These are phyloP conservation scores for Carex kokanica DNA, from an alignment of 176 grass and related monocot genomes.

Conservation along the genomic window DNA sequence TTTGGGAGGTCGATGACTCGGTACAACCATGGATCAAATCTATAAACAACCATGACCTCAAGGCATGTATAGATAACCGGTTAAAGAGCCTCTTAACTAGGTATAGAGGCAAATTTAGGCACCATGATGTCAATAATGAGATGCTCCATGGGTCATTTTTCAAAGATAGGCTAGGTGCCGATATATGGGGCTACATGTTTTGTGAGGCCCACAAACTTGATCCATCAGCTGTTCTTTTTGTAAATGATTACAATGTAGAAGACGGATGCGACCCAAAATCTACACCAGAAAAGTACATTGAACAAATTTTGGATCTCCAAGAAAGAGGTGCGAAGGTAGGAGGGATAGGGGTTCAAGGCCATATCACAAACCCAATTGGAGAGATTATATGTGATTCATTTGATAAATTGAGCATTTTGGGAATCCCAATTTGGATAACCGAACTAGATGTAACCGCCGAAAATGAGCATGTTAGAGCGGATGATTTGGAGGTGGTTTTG, in stretches of 20 bases:
- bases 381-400: conserved; percentile 87
- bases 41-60: conserved; percentile 66
- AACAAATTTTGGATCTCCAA: conserved; percentile 83
- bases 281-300: conserved; percentile 66
- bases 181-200: conserved; percentile 96
- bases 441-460: conserved; percentile 78
- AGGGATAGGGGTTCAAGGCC: conserved; percentile 89
- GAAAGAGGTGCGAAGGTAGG: conserved; percentile 75
- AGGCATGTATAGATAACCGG: conserved; percentile 61
- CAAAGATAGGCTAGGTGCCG: conserved; percentile 77
- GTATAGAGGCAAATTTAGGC: conserved; percentile 81
- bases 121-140: conserved; percentile 98
- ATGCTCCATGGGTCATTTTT: conserved; percentile 99
- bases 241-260: conserved; percentile 96
- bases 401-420: conserved; percentile 76
- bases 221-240: conserved; percentile 80
- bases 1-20: conserved; percentile 88
- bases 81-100: conserved; percentile 60
- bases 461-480: conserved; percentile 79
- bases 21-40: conserved; percentile 77
- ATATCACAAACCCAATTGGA: conserved; percentile 83
- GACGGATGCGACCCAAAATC: conserved; percentile 91
- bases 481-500: conserved; percentile 90
- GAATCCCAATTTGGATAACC: conserved; percentile 88
- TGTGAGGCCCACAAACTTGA: conserved; percentile 80